Evolutionary conservation across 2,329 filamentous ascomycete genomes (phyloP), one percentile per base, ranked within the genome.

Genomic region (Hymenoscyphus repandus): DNA sequence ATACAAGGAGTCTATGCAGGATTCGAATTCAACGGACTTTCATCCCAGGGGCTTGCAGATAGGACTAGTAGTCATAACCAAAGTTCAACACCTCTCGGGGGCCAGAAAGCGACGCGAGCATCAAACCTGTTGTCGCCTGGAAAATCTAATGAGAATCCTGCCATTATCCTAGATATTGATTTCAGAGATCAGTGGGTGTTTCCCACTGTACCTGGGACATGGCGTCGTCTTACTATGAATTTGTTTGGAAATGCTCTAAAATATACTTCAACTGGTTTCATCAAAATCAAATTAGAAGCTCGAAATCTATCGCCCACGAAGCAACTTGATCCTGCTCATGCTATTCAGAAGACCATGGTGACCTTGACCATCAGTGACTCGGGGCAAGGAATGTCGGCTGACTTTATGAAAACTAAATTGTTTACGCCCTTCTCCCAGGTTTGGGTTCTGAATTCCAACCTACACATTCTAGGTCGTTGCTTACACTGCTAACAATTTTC

Each of bases 181-280:
- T 70, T 68, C 58, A 50, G 68, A 37, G 55, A 71, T 38, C 52
- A 69, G 5, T 65, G 62, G 62, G 61, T 48, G 15, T 64, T 63
- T 40, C 47, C 52, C 6, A 62, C 53, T 9, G 55, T 57, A 0
- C 54, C 62, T n/a, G 63, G 63, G 5, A 58, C 61, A 2, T 62
- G 59, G 53, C 53, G 57, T 39, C 53, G 63, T 3, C 45, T 84
- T 33, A 72, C 82, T 33, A 82, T 83, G 78, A 83, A 84, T 46
- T 56, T 83, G 0, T 76, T 83, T 42, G 78, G 79, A 4, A 84
- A 84, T 58, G 73, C 80, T 0, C 68, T 84, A 57, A 84, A 84
- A 59, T 84, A 82, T 51, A 83, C 79, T 0, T 66, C 72, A 1
- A 60, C 67, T 0, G 80, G 80, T 2, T 74, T 66, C 40, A 73